These are phyloP conservation scores for Neonothopanus nambi DNA, from an alignment of 1,284 basidiomycete genomes.

Conservation along the genomic window DNA sequence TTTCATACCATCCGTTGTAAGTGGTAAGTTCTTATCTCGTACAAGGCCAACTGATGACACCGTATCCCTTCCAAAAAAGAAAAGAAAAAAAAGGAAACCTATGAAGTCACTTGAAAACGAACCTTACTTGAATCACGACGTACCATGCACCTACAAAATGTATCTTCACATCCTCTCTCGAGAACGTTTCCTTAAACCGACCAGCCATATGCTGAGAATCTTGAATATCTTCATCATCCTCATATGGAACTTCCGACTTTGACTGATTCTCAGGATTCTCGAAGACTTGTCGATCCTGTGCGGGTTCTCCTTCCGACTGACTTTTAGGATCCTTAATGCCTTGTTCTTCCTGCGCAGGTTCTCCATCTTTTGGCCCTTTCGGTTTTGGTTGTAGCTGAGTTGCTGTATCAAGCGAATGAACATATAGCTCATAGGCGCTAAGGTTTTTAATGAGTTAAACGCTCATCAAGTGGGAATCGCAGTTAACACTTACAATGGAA, in stretches of 20 bases:
- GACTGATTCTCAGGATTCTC: too few species aligned
- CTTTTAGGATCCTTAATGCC: too few species aligned
- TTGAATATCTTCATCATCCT: neutral
- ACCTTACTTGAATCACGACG: slow-evolving; percentile 1
- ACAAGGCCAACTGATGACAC: slow-evolving; percentile 28
- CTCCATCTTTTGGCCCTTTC: too few species aligned
- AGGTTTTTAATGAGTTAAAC: neutral
- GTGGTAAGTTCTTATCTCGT: slow-evolving; percentile 17
- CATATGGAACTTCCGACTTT: too few species aligned
- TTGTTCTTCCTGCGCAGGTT: too few species aligned
- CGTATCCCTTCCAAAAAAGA: slow-evolving; percentile 28
- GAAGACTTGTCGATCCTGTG: neutral
- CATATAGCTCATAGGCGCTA: slow-evolving; percentile 34
- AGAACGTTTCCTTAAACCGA: slow-evolving; percentile 31
- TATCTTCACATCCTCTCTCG: slow-evolving; percentile 23
- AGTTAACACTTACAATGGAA: too few species aligned
- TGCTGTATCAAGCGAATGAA: neutral
- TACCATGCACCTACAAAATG: slow-evolving; percentile 43
- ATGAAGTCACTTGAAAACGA: neutral
- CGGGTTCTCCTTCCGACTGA: too few species aligned
- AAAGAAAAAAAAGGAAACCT: neutral
- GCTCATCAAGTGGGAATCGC: slow-evolving; percentile 11
- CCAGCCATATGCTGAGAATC: slow-evolving; percentile 3
- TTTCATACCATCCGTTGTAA: slow-evolving; percentile 20
- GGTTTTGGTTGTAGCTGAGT: too few species aligned